Conservation (phyloP, 2,329 filamentous ascomycete genomes). For the Hyphodiscus sp. region DNA sequence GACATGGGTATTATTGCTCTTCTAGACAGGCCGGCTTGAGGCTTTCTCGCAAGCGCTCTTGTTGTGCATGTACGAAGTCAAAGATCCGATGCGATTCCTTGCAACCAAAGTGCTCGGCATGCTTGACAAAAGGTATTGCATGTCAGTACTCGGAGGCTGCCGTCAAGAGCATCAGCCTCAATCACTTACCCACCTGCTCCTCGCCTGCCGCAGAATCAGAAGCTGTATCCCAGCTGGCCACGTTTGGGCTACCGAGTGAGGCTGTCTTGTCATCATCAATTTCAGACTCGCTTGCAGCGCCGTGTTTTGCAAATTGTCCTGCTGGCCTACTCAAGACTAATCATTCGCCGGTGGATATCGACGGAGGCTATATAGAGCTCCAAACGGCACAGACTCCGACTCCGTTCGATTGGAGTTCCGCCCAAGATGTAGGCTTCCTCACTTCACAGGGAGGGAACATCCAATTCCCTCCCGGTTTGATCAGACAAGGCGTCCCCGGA, state of each 20-base stretch:
- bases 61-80: not conserved
- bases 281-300: too few relatives aligned
- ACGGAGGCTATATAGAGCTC: not conserved
- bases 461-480: not conserved
- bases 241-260: too few relatives aligned
- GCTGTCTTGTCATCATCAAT: too few relatives aligned
- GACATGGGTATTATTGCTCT: slow-evolving; percentile 1
- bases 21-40: not conserved
- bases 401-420: not conserved
- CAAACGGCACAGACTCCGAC: not conserved
- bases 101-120: not conserved
- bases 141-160: not conserved
- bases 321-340: not conserved
- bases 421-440: not conserved
- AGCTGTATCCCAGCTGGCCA: not conserved
- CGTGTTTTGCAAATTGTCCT: not conserved
- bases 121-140: not conserved
- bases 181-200: not conserved
- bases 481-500: not conserved
- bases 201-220: not conserved
- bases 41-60: not conserved
- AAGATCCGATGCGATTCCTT: slow-evolving; percentile 2
- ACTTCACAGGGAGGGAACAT: not conserved
- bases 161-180: not conserved
- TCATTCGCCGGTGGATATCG: not conserved